Conservation (phyloP, 495 filamentous ascomycete species). For the Cairneyella variabilis region DNA sequence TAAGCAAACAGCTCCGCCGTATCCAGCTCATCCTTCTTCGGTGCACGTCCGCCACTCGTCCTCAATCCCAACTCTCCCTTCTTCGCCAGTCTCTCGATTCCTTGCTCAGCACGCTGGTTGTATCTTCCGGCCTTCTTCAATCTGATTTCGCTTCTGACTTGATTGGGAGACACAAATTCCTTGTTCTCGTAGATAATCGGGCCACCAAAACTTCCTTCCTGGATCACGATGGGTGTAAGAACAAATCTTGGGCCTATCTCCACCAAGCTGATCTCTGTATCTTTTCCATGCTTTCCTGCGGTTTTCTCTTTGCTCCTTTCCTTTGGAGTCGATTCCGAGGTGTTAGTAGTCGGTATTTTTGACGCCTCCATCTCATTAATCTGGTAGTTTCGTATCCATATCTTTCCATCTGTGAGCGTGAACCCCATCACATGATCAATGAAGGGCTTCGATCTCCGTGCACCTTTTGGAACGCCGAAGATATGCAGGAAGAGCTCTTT, state of each 20-base stretch:
- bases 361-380: constrained; percentile 73
- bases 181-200: constrained; percentile 99
- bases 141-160: constrained; percentile 77
- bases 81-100: constrained; percentile 68
- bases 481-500: constrained; percentile 86
- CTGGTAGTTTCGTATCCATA: constrained; percentile 96
- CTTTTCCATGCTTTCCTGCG: constrained; percentile 35
- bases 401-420: constrained; percentile 88
- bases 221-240: constrained; percentile 90
- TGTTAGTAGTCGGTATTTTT: constrained; percentile 35
- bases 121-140: constrained; percentile 71
- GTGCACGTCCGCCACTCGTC: constrained; percentile 51
- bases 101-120: constrained; percentile 66
- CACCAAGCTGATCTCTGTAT: constrained; percentile 75
- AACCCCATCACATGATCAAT: constrained; percentile 93
- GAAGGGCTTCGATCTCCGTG: constrained; percentile 90
- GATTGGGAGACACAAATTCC: constrained; percentile 95
- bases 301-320: constrained; percentile 29
- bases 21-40: constrained; percentile 70
- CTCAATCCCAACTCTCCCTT: constrained; percentile 71
- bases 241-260: constrained; percentile 97
- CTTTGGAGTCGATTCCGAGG: constrained; percentile 12
- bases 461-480: constrained; percentile 89
- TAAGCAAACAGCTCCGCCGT: constrained; percentile 77
- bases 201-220: constrained; percentile 92